A percentile compares a stretch with the other conserved stretches of the same genome.
phyloP scores from a whole-genome alignment of 2,329 filamentous ascomycete species.

The Paradendryphiella salina region DNA sequence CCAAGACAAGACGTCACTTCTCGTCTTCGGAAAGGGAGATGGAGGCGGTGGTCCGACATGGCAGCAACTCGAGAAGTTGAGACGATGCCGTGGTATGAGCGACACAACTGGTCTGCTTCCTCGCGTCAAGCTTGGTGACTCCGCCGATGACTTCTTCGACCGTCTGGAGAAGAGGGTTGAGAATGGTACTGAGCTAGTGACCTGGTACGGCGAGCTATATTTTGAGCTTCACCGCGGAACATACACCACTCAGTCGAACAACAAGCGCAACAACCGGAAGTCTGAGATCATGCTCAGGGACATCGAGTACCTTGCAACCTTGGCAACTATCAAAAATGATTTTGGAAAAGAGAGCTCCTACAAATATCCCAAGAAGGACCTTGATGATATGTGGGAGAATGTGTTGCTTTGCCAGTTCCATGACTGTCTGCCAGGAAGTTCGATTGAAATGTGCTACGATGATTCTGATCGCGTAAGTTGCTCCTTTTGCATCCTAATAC shows the following conservation, averaged over 20 bases:
- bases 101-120: conserved; percentile 84
- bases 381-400: conserved; percentile 94
- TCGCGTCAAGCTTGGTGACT: conserved; percentile 83
- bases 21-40: conserved; percentile 96
- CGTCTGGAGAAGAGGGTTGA: conserved; percentile 76
- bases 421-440: conserved; percentile 91
- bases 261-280: conserved; percentile 90
- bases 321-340: conserved; percentile 73
- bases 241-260: conserved; percentile 96
- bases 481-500: neutral
- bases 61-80: conserved; percentile 91
- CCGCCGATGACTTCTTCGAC: conserved; percentile 93
- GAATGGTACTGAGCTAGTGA: conserved; percentile 72
- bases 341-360: conserved; percentile 58
- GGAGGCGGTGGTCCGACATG: conserved; percentile 94
- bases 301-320: conserved; percentile 82
- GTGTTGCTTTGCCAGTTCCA: conserved; percentile 96
- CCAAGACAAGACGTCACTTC: conserved; percentile 83
- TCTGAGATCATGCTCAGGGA: conserved; percentile 84
- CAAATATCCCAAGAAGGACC: conserved; percentile 89
- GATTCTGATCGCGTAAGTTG: conserved; percentile 74
- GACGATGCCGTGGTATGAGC: conserved; percentile 86
- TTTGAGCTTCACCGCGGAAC: conserved; percentile 97
- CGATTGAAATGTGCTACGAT: conserved; percentile 97
- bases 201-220: conserved; percentile 98